A percentile compares a stretch with the other conserved stretches of the same genome.
These are phyloP conservation scores for Plantago major DNA, from an alignment of 257 asterid genomes.

Conservation along the genomic window DNA sequence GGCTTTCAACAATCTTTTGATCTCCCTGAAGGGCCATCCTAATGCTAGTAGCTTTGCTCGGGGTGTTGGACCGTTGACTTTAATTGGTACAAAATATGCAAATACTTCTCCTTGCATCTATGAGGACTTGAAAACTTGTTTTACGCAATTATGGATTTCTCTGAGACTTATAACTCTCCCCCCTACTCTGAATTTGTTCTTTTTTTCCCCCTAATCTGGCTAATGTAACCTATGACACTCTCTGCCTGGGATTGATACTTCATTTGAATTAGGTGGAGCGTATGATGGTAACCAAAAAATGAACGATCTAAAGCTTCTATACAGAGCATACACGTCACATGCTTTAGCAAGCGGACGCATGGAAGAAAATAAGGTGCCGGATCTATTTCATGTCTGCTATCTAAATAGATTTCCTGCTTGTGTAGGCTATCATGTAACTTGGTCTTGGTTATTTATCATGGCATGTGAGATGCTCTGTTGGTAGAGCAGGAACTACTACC, in stretches of 20 bases:
- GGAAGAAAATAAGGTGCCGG: constrained; percentile 80
- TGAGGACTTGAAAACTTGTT: neutral
- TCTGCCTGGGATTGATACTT: constrained; percentile 21
- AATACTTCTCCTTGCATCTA: constrained; percentile 9
- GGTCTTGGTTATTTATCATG: no score
- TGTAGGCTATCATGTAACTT: no score
- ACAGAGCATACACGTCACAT: constrained; percentile 62
- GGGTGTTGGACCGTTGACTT: constrained; percentile 78
- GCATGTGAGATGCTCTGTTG: no score
- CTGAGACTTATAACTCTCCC: neutral
- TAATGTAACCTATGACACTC: no score
- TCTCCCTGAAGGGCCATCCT: constrained; percentile 71
- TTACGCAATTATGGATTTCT: neutral
- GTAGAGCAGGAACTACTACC: no score
- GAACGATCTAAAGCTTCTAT: constrained; percentile 80
- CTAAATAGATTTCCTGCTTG: no score
- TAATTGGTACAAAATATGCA: constrained; percentile 48
- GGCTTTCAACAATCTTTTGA: constrained; percentile 61
- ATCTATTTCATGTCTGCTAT: neutral
- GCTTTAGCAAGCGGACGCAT: constrained; percentile 77
- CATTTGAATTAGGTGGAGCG: constrained; percentile 61
- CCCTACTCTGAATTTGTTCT: no score
- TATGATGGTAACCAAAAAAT: constrained; percentile 72
- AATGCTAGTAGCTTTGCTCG: constrained; percentile 77
- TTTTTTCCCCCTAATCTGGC: no score